Base-by-base conservation (phyloP, 192 early-diverging fungal species). In the Backusella parvicylindrica region DNA sequence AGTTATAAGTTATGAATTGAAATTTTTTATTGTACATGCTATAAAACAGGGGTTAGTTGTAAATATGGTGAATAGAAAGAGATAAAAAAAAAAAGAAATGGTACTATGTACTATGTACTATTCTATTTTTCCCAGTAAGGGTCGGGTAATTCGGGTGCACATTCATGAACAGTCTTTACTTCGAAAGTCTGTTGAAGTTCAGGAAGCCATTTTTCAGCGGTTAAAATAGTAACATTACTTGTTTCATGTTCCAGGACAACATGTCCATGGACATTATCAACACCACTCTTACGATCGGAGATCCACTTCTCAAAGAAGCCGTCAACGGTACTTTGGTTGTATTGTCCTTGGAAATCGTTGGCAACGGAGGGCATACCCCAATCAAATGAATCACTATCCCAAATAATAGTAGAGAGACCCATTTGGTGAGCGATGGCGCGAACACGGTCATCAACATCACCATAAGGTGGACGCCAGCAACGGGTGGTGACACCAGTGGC, bases 361-460 rank as follows among this genome's bases (percentile, higher is more conserved):
- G 77, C 74, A 33, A 77, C 63, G 2, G 71, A 83, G 23, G 35
- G 68, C 66, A 76, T 32, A 18, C 79, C 72, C 84, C 84, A 86
- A 71, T 86, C 85, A 21, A 60, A 35, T 15, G 72, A 75, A 40
- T 79, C 78, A 31, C 50, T 49, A 50, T 74, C 67, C 78, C 78
- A 79, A 15, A 79, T 37, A 65, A 75, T 43, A 8, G 73, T 75
- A 8, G 40, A 31, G 26, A 79, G 65, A 23, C 78, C 91, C 72
- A 94, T 70, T 49, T 91, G 86, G 7, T 69, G 40, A n/a, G 84
- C 80, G 36, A 94, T 89, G 73, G 73, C 81, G 13, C 93, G 86
- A 32, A 93, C 86, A 65, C 90, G 89, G 77, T 93, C 89, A 69
- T 93, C 92, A 47, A 91, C 80, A 73, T 94, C 91, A 11, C 91